Evolutionary conservation across 257 asterid genomes (phyloP).

Genomic region (Gynochthodes officinalis): DNA sequence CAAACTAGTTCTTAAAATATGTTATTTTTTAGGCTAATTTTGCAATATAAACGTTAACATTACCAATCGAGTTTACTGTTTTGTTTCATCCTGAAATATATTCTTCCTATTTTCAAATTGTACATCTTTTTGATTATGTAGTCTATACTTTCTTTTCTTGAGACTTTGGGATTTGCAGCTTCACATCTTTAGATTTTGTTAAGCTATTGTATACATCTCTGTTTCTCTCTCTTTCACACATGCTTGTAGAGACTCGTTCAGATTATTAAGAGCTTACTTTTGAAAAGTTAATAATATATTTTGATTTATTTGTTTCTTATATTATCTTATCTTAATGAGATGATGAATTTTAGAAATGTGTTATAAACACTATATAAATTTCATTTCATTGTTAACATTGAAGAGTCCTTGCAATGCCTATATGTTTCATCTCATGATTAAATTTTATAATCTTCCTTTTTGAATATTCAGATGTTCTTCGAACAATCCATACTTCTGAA

Average conservation of each 20-base stretch:
- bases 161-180: neutral
- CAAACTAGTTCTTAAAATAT: neutral
- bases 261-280: neutral
- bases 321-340: neutral
- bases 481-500: slow-evolving; percentile 79
- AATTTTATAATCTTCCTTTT: slow-evolving; percentile 11
- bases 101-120: neutral
- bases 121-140: neutral
- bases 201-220: neutral
- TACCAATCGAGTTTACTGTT: neutral
- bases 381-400: neutral
- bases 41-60: neutral
- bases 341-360: neutral
- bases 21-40: neutral
- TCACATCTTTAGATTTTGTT: neutral
- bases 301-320: neutral
- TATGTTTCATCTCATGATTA: slow-evolving; percentile 14
- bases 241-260: neutral
- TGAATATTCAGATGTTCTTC: slow-evolving; percentile 61
- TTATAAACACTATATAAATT: neutral
- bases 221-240: neutral
- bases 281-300: no score
- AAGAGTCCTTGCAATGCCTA: neutral
- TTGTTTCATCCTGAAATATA: neutral
- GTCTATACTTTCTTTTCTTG: neutral